Percentiles rank a stretch among this genome's conserved stretches.
phyloP scores from a whole-genome alignment of 2,329 filamentous ascomycete species.

The Helicocarpus griseus region DNA sequence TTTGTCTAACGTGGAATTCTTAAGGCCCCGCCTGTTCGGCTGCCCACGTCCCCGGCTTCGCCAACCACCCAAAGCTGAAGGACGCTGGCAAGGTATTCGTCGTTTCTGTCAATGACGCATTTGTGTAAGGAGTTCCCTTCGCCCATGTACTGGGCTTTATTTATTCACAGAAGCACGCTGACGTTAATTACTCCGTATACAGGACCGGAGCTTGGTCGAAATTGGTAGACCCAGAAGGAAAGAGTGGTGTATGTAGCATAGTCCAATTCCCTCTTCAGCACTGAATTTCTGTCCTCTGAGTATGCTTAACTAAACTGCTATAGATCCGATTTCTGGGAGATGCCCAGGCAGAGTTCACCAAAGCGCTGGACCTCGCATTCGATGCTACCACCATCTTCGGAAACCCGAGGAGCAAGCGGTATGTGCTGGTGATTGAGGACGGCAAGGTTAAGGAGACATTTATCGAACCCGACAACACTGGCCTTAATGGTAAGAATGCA shows the following conservation, averaged over 20 bases:
- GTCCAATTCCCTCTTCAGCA: not conserved
- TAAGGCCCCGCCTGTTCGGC: conserved; percentile 53
- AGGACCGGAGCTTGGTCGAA: conserved; percentile 88
- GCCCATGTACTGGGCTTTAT: not conserved
- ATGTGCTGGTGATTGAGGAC: conserved; percentile 71
- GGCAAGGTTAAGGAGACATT: conserved; percentile 74
- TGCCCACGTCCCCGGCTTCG: conserved; percentile 75
- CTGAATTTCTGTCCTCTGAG: no score
- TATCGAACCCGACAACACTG: conserved; percentile 83
- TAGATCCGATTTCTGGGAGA: conserved; percentile 86
- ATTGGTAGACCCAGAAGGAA: conserved; percentile 62
- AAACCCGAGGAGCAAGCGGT: conserved; percentile 73
- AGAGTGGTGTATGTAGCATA: conserved; percentile 58
- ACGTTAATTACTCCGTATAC: conserved; percentile 1
- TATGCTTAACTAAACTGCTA: not conserved
- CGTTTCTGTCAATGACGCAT: conserved; percentile 85
- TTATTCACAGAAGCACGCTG: not conserved
- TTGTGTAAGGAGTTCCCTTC: conserved; percentile 57
- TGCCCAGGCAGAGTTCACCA: conserved; percentile 68
- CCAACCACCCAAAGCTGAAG: conserved; percentile 68
- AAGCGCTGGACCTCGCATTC: conserved; percentile 73
- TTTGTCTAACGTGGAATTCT: not conserved
- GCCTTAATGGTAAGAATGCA: conserved; percentile 54
- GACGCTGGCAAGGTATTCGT: conserved; percentile 79
- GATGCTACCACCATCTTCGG: conserved; percentile 74